Evolutionary conservation across 2,329 filamentous ascomycete genomes (phyloP), one percentile per base, ranked within the genome.

Genomic region (Parastagonospora nodorum): DNA sequence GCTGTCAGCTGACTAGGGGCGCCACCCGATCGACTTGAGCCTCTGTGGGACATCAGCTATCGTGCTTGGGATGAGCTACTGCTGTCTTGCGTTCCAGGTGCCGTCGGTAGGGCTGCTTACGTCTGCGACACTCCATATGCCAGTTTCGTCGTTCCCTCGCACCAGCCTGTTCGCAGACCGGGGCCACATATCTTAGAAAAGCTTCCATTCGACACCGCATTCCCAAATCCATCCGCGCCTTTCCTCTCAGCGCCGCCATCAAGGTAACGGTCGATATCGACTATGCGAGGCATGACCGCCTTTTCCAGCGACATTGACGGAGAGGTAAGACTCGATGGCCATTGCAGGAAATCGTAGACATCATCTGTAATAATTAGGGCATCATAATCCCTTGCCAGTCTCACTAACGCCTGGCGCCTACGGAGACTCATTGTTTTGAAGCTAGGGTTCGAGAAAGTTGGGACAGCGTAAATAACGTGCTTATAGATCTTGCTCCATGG

Each of bases 261-360:
- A 8, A 92, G 77, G 15, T 82, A 79, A 7, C 84, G 77, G 71
- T 96, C 92, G 48, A 96, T 78, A 68, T 96, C 92, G 14, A 90
- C 85, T 1, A 96, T 78, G 1, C 91, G 84, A 2, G 91, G 90
- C 8, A 92, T 58, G 29, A 72, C 63, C 6, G 82, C 79, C 57
- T 71, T 77, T 32, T 73, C 72, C 31, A 65, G 65, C 43, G 42
- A 60, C 39, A 63, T 61, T 52, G 29, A 53, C 48, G 64, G 50
- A 29, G 64, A 49, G 10, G 53, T 61, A 32, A 63, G 58, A 51
- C 66, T 69, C 7, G 77, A 63, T 2, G 84, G 82, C 90, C 92
- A 97, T 69, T 92, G 89, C 5, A 97, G 80, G 59, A 93, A 88
- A 71, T 97, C 93, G 69, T 99, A 99, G 8, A 97, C 92, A 71